A percentile compares a stretch with the other conserved stretches of the same genome.
Conservation (phyloP, 306 rosid genomes). For the Boehmeria nivea region DNA sequence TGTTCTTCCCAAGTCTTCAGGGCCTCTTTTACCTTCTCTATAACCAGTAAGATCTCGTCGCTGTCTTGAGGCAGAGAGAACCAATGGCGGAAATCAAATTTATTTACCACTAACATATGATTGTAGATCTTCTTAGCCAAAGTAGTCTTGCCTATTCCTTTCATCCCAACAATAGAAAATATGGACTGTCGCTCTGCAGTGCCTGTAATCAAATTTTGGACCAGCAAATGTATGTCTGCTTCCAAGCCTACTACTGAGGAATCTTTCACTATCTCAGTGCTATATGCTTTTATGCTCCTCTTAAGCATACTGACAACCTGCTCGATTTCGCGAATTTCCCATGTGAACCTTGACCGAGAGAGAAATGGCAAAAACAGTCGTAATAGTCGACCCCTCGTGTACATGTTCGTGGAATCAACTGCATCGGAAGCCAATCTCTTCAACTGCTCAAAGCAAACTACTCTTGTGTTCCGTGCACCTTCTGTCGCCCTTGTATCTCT, state of each 20-base stretch:
- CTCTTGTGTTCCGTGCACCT: background rate
- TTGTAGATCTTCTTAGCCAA: constrained; percentile 7
- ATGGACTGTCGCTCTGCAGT: background rate
- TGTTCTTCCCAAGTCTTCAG: constrained; percentile 16
- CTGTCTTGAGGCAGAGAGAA: background rate
- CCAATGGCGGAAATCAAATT: background rate
- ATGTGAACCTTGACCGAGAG: background rate
- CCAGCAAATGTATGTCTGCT: constrained; percentile 8
- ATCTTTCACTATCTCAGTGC: background rate
- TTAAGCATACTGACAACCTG: background rate
- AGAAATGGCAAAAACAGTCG: background rate
- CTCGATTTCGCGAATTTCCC: background rate
- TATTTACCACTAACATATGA: background rate
- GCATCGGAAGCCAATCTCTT: background rate
- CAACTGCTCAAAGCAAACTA: constrained; percentile 3
- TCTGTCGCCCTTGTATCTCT: background rate
- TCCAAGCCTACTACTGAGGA: constrained; percentile 12
- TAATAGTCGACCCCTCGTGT: background rate
- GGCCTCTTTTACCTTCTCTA: background rate
- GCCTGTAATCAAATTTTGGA: background rate
- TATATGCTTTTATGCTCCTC: background rate
- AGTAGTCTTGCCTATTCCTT: constrained; percentile 23
- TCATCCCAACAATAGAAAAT: constrained; percentile 15
- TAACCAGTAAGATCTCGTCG: background rate
- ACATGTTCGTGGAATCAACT: background rate